Percentiles rank a stretch among this genome's conserved stretches.
phyloP scores from a whole-genome alignment of 768 basidiomycete species.

The Cubamyces sp. region DNA sequence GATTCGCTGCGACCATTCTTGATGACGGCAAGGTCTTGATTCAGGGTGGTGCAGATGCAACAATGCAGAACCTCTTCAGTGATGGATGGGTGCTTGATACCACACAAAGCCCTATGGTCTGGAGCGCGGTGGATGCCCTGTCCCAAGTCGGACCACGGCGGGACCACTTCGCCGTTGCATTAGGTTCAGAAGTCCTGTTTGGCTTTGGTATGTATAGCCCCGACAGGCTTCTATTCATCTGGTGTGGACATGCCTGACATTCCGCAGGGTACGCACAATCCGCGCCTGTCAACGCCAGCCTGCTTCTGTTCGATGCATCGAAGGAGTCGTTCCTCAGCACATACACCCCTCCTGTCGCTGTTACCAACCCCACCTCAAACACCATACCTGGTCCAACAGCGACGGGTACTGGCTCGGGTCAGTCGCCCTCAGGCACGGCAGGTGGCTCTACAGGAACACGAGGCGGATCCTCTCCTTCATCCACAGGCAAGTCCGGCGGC shows the following conservation, averaged over 20 bases:
- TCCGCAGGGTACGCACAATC: conserved; percentile 31
- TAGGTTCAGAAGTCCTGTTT: conserved; percentile 68
- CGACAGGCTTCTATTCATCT: conserved; percentile 45
- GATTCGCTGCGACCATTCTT: conserved; percentile 59
- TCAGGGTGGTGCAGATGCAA: conserved; percentile 75
- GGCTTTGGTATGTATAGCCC: conserved; percentile 65
- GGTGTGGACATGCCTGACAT: conserved; percentile 2
- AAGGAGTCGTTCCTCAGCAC: conserved; percentile 42
- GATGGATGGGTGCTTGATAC: conserved; percentile 79
- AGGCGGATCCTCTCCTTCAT: conserved; percentile 19
- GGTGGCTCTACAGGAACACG: conserved; percentile 7
- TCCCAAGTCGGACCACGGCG: conserved; percentile 63
- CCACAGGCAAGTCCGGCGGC: conserved; percentile 24
- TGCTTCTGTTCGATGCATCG: conserved; percentile 55
- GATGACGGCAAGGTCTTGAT: conserved; percentile 63
- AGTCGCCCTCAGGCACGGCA: conserved; percentile 16
- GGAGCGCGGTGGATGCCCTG: conserved; percentile 56
- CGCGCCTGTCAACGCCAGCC: conserved; percentile 55
- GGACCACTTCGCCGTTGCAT: conserved; percentile 74
- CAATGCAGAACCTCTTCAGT: conserved; percentile 49
- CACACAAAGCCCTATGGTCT: conserved; percentile 56
- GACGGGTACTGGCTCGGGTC: conserved; percentile 23
- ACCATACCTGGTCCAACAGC: conserved; percentile 31
- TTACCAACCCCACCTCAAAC: conserved; percentile 32
- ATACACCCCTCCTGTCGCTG: conserved; percentile 41